Evolutionary conservation across 257 asterid genomes (phyloP).

Genomic region (Prunella vulgaris): DNA sequence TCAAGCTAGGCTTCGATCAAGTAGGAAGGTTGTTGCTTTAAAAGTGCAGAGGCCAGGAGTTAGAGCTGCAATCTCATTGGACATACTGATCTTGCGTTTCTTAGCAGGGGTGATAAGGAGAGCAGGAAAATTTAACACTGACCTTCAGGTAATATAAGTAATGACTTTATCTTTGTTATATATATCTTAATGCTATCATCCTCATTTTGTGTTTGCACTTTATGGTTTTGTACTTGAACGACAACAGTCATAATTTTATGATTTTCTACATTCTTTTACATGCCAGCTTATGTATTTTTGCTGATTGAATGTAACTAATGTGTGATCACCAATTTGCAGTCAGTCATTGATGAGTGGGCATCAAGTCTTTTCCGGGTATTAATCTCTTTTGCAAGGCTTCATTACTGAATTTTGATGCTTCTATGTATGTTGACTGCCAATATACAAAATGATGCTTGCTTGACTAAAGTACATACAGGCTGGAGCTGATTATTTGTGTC

Average conservation of each 20-base stretch:
- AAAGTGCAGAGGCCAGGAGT: constrained; percentile 99
- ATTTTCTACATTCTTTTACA: constrained; percentile 10
- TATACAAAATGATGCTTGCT: constrained; percentile 18
- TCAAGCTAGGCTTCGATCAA: constrained; percentile 88
- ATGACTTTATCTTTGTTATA: constrained; percentile 10
- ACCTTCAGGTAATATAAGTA: constrained; percentile 69
- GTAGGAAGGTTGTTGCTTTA: constrained; percentile 78
- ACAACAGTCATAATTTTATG: neutral
- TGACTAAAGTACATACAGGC: neutral
- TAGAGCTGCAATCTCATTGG: constrained; percentile 92
- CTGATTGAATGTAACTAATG: constrained; percentile 18
- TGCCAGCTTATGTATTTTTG: constrained; percentile 11
- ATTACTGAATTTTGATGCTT: constrained; percentile 20
- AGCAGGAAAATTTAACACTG: constrained; percentile 79
- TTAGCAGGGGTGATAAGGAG: constrained; percentile 70
- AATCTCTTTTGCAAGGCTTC: constrained; percentile 25
- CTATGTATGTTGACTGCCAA: constrained; percentile 9
- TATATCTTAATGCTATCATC: neutral
- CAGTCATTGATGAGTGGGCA: constrained; percentile 97
- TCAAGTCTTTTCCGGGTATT: constrained; percentile 96
- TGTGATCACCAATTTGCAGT: constrained; percentile 45
- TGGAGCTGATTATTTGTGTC: neutral
- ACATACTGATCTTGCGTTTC: constrained; percentile 78
- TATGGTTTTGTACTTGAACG: neutral
- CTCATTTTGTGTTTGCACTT: neutral